Percentiles rank a stretch among this genome's conserved stretches.
These are phyloP conservation scores for Plasmodium gaboni DNA, from an alignment of 169 alveolate genomes.

Conservation along the genomic window DNA sequence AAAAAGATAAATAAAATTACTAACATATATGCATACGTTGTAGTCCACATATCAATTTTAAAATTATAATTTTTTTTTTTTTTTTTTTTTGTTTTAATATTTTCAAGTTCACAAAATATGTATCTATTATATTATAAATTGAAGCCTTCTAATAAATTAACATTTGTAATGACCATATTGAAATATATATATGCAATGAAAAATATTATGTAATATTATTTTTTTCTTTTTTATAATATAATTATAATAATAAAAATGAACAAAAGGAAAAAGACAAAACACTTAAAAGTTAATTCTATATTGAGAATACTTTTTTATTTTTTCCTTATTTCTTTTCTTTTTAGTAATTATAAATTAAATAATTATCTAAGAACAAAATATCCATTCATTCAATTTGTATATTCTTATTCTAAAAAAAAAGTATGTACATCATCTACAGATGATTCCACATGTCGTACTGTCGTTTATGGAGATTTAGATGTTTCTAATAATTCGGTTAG, in stretches of 20 bases:
- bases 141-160: too few species aligned
- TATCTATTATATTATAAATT: too few species aligned
- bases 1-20: too few species aligned
- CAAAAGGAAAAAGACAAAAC: constrained; percentile 10
- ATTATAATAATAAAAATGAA: background rate
- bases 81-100: too few species aligned
- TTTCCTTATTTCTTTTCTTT: constrained; percentile 12
- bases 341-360: constrained; percentile 5
- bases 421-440: constrained; percentile 62
- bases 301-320: constrained; percentile 4
- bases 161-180: too few species aligned
- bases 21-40: too few species aligned
- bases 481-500: constrained; percentile 75
- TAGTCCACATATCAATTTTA: too few species aligned
- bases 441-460: constrained; percentile 61
- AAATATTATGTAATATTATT: background rate
- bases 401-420: constrained; percentile 52
- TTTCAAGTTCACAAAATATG: too few species aligned
- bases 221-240: background rate
- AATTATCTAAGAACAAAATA: background rate
- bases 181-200: too few species aligned
- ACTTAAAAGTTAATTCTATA: constrained; percentile 7
- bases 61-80: too few species aligned
- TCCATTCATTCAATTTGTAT: constrained; percentile 38
- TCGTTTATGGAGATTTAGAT: constrained; percentile 44